Conservation (phyloP, 305 asterid genomes). For the Rubia peregrina region DNA sequence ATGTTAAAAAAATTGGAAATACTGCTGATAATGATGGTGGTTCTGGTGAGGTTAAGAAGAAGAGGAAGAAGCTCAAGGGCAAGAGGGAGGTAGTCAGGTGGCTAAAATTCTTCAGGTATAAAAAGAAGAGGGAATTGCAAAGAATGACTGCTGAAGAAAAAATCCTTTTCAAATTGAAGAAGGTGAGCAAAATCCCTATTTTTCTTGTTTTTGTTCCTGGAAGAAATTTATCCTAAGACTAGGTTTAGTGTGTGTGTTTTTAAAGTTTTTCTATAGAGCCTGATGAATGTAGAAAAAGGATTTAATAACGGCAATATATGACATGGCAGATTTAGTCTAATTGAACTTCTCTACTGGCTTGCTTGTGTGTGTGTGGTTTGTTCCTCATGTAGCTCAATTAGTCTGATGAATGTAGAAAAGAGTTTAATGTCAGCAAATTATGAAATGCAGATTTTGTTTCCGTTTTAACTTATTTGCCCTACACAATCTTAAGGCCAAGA, state of each 20-base stretch:
- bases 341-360: not conserved
- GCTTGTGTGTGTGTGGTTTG: not conserved
- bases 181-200: constrained; percentile 32
- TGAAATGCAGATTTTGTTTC: not conserved
- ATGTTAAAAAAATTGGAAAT: constrained; percentile 30
- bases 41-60: constrained; percentile 36
- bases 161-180: constrained; percentile 54
- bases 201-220: not conserved
- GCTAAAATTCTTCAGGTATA: constrained; percentile 76
- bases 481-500: constrained; percentile 48
- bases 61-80: constrained; percentile 84
- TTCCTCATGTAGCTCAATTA: not conserved
- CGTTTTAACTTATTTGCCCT: not conserved
- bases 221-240: not conserved
- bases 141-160: constrained; percentile 81
- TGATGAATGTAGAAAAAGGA: not conserved
- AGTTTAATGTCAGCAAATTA: not conserved
- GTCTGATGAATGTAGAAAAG: not conserved
- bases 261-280: not conserved
- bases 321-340: no score
- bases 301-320: not conserved
- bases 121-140: constrained; percentile 66
- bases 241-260: not conserved
- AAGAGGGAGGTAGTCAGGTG: constrained; percentile 79
- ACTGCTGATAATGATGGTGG: constrained; percentile 15